Evolutionary conservation across 768 basidiomycete species (phyloP), one percentile per base, ranked within the genome.

Genomic region (Kwoniella sp.): DNA sequence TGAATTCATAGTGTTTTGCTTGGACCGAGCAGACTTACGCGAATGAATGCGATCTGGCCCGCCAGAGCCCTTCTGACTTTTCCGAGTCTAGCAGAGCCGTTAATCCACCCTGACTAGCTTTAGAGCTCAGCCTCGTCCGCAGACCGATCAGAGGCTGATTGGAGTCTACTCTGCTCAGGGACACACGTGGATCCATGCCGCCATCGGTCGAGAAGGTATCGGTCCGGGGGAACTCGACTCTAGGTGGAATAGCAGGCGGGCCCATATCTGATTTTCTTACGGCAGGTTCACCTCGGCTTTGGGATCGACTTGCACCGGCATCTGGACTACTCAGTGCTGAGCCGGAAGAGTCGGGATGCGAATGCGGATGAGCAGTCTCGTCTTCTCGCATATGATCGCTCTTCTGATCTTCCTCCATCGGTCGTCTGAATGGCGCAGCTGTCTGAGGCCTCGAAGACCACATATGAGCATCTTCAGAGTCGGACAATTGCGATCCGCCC

Each of bases 1-100:
- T n/a, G n/a, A n/a, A n/a, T n/a, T n/a, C n/a, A n/a, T n/a, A n/a
- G n/a, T n/a, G n/a, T n/a, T n/a, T n/a, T n/a, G n/a, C n/a, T n/a
- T n/a, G n/a, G 33, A 13, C 33, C 36, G 1, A 19, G 40, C 5
- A 53, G 4, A 83, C 91, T 80, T 76, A 93, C 91, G 90, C 90
- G 27, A 90, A 92, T 69, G 91, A 92, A 80, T 94, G 91, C 53
- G 90, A 84, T 70, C 92, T 83, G 12, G 88, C 90, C 55, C 92
- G 84, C 92, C 92, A 95, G 46, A 79, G 59, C 1, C 77, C 76
- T 61, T 78, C 73, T 1, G 63, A 58, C 25, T 69, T 70, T 26
- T 70, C 68, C 17, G 69, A 55, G 53, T 73, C 74, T 9, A 79
- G 58, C 49, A 79, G 50, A 24, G 74, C 74, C 6, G 74, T 72